A percentile compares a stretch with the other conserved stretches of the same genome.
Evolutionary conservation across 345 rosid species (phyloP).

Genomic region (Clarkia xantiana): DNA sequence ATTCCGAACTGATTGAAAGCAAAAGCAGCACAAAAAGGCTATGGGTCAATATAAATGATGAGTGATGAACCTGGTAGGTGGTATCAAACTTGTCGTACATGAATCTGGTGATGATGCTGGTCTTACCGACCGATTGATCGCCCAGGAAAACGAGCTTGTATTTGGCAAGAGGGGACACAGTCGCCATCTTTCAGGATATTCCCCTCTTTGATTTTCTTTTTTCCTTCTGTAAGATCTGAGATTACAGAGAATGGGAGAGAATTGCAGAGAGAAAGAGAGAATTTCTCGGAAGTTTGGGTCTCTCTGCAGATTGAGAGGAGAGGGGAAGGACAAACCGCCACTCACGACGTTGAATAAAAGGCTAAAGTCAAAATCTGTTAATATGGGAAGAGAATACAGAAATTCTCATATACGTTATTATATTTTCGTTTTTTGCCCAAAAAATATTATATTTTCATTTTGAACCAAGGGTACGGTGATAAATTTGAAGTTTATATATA

Average conservation of each 20-base stretch:
- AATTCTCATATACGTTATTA: too few relatives aligned
- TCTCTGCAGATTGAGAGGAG: too few relatives aligned
- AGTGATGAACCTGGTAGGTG: slow-evolving; percentile 48
- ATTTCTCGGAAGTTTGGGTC: neutral
- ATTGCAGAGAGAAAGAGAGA: too few relatives aligned
- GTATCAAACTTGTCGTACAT: slow-evolving; percentile 89
- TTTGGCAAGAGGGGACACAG: slow-evolving; percentile 65
- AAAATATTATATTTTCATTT: too few relatives aligned
- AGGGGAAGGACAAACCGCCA: too few relatives aligned
- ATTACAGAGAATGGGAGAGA: neutral
- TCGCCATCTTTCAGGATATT: slow-evolving; percentile 26
- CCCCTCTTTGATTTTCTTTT: neutral
- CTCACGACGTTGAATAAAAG: too few relatives aligned
- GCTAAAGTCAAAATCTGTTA: too few relatives aligned
- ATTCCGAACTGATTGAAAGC: neutral
- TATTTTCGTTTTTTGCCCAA: too few relatives aligned
- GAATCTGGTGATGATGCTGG: slow-evolving; percentile 85
- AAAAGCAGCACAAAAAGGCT: neutral
- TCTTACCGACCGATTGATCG: slow-evolving; percentile 75
- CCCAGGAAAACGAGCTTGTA: slow-evolving; percentile 71
- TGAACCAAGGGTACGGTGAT: too few relatives aligned
- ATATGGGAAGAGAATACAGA: too few relatives aligned
- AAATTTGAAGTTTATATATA: too few relatives aligned
- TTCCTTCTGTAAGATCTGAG: neutral
- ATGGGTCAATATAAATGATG: neutral